A percentile compares a stretch with the other conserved stretches of the same genome.
phyloP scores from a whole-genome alignment of 208 protist species.

The Leishmania major region DNA sequence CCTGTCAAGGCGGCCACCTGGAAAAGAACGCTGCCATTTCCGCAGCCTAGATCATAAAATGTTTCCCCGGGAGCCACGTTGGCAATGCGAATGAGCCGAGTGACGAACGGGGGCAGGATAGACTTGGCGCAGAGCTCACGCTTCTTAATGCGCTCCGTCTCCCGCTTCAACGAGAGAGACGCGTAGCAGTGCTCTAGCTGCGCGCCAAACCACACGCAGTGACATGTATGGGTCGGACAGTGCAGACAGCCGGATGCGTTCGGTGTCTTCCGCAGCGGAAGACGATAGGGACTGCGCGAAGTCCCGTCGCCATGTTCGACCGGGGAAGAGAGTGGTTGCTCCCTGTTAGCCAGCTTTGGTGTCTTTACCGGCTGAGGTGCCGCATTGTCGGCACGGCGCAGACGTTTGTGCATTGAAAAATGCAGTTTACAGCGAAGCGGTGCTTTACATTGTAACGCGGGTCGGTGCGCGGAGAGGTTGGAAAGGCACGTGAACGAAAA shows the following conservation, averaged over 20 bases:
- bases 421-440: neutral
- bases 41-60: constrained; percentile 87
- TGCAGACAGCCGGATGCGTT: constrained; percentile 63
- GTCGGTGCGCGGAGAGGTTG: neutral
- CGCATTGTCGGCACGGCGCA: constrained; percentile 21
- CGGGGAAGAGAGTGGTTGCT: neutral
- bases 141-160: constrained; percentile 44
- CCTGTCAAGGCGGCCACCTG: constrained; percentile 80
- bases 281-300: constrained; percentile 46
- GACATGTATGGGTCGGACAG: constrained; percentile 49
- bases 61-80: constrained; percentile 40
- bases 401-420: constrained; percentile 53
- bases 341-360: neutral
- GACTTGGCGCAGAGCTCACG: constrained; percentile 89
- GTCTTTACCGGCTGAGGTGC: constrained; percentile 14
- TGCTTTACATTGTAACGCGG: neutral
- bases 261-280: constrained; percentile 43
- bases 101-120: constrained; percentile 78
- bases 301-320: constrained; percentile 36
- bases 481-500: neutral
- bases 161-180: constrained; percentile 47
- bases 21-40: constrained; percentile 89
- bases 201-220: constrained; percentile 51
- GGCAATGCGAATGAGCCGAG: constrained; percentile 54
- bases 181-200: constrained; percentile 55